These are phyloP conservation scores for Pseudocercospora fuligena DNA, from an alignment of 2,329 filamentous ascomycete genomes.

Conservation along the genomic window DNA sequence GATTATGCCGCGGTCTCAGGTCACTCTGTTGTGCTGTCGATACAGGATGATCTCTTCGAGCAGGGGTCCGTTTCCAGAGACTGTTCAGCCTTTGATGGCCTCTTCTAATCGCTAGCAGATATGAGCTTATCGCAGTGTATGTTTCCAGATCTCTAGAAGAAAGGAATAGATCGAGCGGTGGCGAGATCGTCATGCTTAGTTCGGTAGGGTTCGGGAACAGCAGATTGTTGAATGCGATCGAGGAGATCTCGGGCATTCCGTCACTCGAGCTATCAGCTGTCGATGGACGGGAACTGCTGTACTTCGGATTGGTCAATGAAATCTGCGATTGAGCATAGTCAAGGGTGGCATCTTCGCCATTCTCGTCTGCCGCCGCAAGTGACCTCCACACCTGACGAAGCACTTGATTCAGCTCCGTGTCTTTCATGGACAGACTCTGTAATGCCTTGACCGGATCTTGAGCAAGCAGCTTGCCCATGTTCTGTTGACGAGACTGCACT, in stretches of 20 bases:
- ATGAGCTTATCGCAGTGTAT: slow-evolving; percentile 86
- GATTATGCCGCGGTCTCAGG: slow-evolving; percentile 67
- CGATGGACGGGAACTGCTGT: slow-evolving; percentile 41
- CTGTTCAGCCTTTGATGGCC: slow-evolving; percentile 83
- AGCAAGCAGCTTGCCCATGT: slow-evolving; percentile 58
- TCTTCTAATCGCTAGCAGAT: slow-evolving; percentile 81
- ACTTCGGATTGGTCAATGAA: slow-evolving; percentile 66
- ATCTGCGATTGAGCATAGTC: slow-evolving; percentile 82
- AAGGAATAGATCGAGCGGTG: slow-evolving; percentile 87
- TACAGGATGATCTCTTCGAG: slow-evolving; percentile 73
- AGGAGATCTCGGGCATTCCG: slow-evolving; percentile 48
- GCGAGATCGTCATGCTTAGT: slow-evolving; percentile 73
- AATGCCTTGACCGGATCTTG: slow-evolving; percentile 57
- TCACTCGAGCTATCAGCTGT: slow-evolving; percentile 45
- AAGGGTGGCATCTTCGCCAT: slow-evolving; percentile 72
- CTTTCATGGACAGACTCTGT: slow-evolving; percentile 73
- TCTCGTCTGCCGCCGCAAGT: slow-evolving; percentile 78
- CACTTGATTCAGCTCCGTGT: slow-evolving; percentile 80
- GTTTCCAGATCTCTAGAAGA: slow-evolving; percentile 73
- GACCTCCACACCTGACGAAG: slow-evolving; percentile 79
- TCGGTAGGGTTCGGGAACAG: slow-evolving; percentile 77
- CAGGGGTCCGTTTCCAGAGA: slow-evolving; percentile 81
- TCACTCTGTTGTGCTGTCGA: slow-evolving; percentile 58
- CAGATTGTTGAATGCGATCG: slow-evolving; percentile 73
- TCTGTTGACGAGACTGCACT: slow-evolving; percentile 73